Conservation (phyloP, 768 basidiomycete genomes). For the Agrocybe pediades region DNA sequence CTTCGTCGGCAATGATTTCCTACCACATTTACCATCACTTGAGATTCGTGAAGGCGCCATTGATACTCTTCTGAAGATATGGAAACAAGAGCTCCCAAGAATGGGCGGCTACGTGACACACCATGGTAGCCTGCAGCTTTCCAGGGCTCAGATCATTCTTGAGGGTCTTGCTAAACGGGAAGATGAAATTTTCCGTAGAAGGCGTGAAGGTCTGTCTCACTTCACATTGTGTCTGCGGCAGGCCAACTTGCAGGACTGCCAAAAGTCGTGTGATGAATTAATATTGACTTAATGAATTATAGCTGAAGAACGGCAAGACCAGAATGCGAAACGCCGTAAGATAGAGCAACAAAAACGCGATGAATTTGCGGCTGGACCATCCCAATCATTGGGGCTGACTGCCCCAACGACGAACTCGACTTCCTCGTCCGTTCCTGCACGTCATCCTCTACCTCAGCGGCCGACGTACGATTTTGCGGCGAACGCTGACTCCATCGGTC, state of each 20-base stretch:
- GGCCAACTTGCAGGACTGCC: conserved; percentile 13
- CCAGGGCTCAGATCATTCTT: conserved; percentile 90
- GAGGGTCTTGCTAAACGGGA: conserved; percentile 93
- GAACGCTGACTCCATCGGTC: conserved; percentile 75
- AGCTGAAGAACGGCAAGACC: conserved; percentile 95
- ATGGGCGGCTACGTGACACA: conserved; percentile 99
- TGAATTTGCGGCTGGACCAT: conserved; percentile 45
- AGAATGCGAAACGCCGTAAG: conserved; percentile 86
- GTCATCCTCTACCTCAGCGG: conserved; percentile 64
- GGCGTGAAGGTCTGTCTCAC: conserved; percentile 81
- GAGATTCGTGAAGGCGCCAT: conserved; percentile 99
- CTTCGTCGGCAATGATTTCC: conserved; percentile 99
- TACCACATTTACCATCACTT: conserved; percentile 96
- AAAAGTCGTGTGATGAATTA: conserved; percentile 18
- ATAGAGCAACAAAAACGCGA: conserved; percentile 51
- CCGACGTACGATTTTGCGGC: conserved; percentile 71
- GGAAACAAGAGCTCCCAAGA: conserved; percentile 88
- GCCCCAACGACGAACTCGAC: conserved; percentile 43
- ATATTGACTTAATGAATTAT: conserved; percentile 33
- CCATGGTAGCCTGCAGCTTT: conserved; percentile 85
- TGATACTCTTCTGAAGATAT: conserved; percentile 94
- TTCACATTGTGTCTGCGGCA: conserved; percentile 15
- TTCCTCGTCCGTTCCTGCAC: conserved; percentile 30
- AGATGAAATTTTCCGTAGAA: conserved; percentile 91
- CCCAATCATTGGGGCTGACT: conserved; percentile 49